These are phyloP conservation scores for Thalassiosira livingstoniorum DNA, from an alignment of 352 stramenopile genomes.

Conservation along the genomic window DNA sequence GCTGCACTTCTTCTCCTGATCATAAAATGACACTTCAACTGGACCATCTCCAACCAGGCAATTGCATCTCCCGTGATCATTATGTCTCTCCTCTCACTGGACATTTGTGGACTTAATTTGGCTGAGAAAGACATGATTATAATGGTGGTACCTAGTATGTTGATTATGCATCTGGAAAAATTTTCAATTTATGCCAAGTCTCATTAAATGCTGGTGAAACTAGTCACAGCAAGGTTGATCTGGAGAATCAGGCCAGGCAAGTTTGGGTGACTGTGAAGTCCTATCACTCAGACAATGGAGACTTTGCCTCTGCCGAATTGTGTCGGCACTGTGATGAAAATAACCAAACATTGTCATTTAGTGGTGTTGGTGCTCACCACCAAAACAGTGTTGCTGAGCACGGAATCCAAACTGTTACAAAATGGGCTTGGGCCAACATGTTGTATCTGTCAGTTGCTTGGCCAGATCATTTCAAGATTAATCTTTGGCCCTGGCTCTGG, in stretches of 20 bases:
- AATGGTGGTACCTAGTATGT: background rate
- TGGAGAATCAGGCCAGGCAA: background rate
- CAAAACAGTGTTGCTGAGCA: constrained; percentile 2
- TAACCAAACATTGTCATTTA: constrained; percentile 1
- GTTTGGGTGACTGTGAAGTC: background rate
- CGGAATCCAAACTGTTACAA: background rate
- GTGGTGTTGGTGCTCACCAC: constrained; percentile 1
- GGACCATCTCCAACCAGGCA: background rate
- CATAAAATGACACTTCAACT: background rate
- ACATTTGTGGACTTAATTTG: background rate
- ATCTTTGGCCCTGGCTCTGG: constrained; percentile 44
- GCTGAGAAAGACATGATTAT: background rate
- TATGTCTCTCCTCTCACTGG: background rate
- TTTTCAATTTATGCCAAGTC: constrained; percentile 3
- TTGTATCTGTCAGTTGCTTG: constrained; percentile 2
- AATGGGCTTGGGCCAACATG: constrained; percentile 2
- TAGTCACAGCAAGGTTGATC: background rate
- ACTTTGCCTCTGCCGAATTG: constrained; percentile 21
- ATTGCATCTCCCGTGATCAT: constrained; percentile 1
- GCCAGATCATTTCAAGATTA: constrained; percentile 20
- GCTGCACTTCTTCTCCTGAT: background rate
- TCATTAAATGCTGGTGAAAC: background rate
- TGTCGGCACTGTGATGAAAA: background rate
- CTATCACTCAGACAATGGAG: constrained; percentile 43
- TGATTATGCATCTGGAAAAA: background rate